Evolutionary conservation across 495 filamentous ascomycete species (phyloP), one percentile per base, ranked within the genome.

Genomic region (Geoglossum glabrum): DNA sequence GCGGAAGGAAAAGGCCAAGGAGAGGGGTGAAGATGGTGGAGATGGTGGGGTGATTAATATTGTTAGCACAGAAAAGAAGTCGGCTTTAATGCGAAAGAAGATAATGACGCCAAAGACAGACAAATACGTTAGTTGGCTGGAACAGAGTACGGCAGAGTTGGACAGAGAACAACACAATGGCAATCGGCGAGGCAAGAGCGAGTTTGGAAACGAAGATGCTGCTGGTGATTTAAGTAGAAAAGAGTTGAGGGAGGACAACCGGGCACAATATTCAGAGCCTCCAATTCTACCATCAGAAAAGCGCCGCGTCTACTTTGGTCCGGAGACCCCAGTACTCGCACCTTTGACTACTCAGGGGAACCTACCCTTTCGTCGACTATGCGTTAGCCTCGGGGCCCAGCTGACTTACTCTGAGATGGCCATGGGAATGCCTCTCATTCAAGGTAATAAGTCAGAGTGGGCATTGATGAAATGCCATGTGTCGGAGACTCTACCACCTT

Each of bases 331-430:
- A 0, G 78, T 89, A 26, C 75, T 98, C 19, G 92, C 93, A 2
- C 92, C 92, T 45, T 68, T 86, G 52, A 86, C 92, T 0, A 98
- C 92, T 1, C 92, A 96, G 69, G 92, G 92, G n/a, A 98, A 98
- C 63, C 72, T 97, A 28, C 93, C 92, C 0, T 98, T 95, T 73
- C 84, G 92, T 47, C 79, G 93, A 55, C 79, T 98, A n/a, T 97
- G 92, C 64, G 80, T 83, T 0, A 81, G 84, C 55, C 78, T 96
- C 21, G 93, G 92, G 25, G 90, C 92, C 21, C 86, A 95, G 61
- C 71, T 93, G 36, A 98, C 90, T 3, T 97, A 95, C 72, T 97
- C 92, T 0, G 92, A 98, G 66, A 98, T 98, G 92, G 92, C 93
- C 3, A 86, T 97, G 81, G 80, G 87, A 38, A 68, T 94, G 63